Evolutionary conservation across 2,329 filamentous ascomycete species (phyloP), one percentile per base, ranked within the genome.

Genomic region (Dothideomycetes sp.): DNA sequence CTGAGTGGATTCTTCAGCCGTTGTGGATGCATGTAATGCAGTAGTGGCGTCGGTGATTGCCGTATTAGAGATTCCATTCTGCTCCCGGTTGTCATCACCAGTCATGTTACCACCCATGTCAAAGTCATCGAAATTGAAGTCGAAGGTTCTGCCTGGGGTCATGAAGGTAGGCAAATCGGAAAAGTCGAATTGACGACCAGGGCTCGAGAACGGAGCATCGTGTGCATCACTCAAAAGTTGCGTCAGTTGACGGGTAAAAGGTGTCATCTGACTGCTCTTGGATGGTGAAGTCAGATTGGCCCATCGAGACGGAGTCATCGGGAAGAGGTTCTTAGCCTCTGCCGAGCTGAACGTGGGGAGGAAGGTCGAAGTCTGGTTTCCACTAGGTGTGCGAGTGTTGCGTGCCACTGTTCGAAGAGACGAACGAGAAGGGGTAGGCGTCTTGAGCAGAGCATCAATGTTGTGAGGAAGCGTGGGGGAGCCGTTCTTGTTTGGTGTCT

Each of bases 171-270:
- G 55, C 43, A 60, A 27, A 45, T 60, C 54, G 23, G 49, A 51
- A 29, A 60, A 59, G 25, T 58, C 55, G 31, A 54, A 54, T 15
- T 31, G 27, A 12, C 41, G 30, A 17, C 44, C 47, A 13, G 55
- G 55, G 25, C 55, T 57, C 2, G 50, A 52, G 39, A 55, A 54
- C 7, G 41, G 41, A 3, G 36, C 47, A 2, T 42, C 49, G 17
- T 46, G 49, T 6, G 47, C 48, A 16, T 80, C 74, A 6, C 72
- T 78, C 15, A 84, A 65, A 45, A 84, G 65, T 50, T 81, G 72
- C 48, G 73, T 74, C 24, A 85, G 68, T 16, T 78, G 74, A 25
- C 73, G 68, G 2, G 76, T 77, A 52, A 81, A 73, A 0, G 78
- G 78, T 5, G 76, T 77, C 41, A 64, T 56, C 17, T 62, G 51